Evolutionary conservation across 2,329 filamentous ascomycete genomes (phyloP), one percentile per base, ranked within the genome.

Genomic region (Epichloe gansuensis): DNA sequence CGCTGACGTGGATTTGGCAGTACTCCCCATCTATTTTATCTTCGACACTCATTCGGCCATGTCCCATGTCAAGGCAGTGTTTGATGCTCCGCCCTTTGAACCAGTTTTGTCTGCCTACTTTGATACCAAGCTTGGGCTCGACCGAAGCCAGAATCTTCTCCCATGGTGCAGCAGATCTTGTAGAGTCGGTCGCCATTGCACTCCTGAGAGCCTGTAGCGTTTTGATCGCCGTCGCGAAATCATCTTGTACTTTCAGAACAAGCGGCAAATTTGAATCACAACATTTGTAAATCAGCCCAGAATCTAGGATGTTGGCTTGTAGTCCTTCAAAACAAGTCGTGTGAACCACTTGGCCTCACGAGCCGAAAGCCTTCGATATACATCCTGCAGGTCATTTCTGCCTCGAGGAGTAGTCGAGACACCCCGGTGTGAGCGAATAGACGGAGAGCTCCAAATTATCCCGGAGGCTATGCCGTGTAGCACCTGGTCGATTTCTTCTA

Each of bases 21-120:
- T 93, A 95, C 65, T 95, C 89, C 12, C 87, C 89, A 60, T 95
- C 89, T 55, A 94, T 80, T 63, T 95, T 95, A 49, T 82, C 75
- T 64, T 95, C 88, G 25, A 89, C 76, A 53, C 84, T 87, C 77
- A 90, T 76, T 15, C 77, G 71, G 0, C 74, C 72, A 4, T 71
- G 74, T 2, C 76, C 71, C 71, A 91, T 78, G 17, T 81, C 73
- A 21, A 87, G 66, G 62, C 86, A 91, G 62, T 93, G 78, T 54
- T 88, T 83, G 58, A 91, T 84, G 56, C 81, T 84, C 49, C 83
- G 74, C 9, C 75, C 82, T 60, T 86, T 86, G 45, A 77, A 67
- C 75, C 81, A 87, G 1, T 71, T 68, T 40, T 82, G 79, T 21
- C 82, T 72, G 15, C 81, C 82, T 41, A 87, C 74, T 59, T 86